phyloP scores from a whole-genome alignment of 176 grass and related monocot genomes.

The Musa acuminata region DNA sequence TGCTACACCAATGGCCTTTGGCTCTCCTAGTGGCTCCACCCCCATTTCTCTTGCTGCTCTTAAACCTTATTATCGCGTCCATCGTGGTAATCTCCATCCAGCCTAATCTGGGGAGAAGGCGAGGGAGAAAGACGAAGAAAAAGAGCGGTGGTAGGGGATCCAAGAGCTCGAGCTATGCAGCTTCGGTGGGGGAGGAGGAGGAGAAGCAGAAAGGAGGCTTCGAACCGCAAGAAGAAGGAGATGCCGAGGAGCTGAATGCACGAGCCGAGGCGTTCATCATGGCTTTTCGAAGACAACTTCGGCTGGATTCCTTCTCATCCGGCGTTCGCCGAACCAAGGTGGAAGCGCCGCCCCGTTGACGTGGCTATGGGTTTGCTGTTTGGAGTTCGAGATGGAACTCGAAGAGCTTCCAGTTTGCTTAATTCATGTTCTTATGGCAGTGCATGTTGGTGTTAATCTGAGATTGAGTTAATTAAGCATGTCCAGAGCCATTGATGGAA shows the following conservation, averaged over 20 bases:
- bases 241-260: slow-evolving; percentile 60
- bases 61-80: slow-evolving; percentile 79
- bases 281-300: slow-evolving; percentile 70
- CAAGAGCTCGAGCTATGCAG: too few relatives aligned
- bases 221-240: not conserved
- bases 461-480: too few relatives aligned
- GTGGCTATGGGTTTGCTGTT: too few relatives aligned
- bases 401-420: too few relatives aligned
- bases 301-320: slow-evolving; percentile 59
- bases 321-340: not conserved
- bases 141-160: not conserved
- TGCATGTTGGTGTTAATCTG: too few relatives aligned
- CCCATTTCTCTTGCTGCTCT: slow-evolving; percentile 59
- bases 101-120: not conserved
- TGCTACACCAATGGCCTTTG: slow-evolving; percentile 28
- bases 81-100: slow-evolving; percentile 59
- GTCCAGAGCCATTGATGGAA: too few relatives aligned
- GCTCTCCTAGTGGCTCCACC: slow-evolving; percentile 34
- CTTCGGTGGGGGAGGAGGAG: not conserved
- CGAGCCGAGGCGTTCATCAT: slow-evolving; percentile 81
- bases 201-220: not conserved
- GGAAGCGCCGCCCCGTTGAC: too few relatives aligned
- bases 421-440: too few relatives aligned
- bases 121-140: not conserved
- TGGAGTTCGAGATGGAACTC: too few relatives aligned